A percentile compares a stretch with the other conserved stretches of the same genome.
These are phyloP conservation scores for Xenoacremonium recifei DNA, from an alignment of 2,329 filamentous ascomycete genomes.

Conservation along the genomic window DNA sequence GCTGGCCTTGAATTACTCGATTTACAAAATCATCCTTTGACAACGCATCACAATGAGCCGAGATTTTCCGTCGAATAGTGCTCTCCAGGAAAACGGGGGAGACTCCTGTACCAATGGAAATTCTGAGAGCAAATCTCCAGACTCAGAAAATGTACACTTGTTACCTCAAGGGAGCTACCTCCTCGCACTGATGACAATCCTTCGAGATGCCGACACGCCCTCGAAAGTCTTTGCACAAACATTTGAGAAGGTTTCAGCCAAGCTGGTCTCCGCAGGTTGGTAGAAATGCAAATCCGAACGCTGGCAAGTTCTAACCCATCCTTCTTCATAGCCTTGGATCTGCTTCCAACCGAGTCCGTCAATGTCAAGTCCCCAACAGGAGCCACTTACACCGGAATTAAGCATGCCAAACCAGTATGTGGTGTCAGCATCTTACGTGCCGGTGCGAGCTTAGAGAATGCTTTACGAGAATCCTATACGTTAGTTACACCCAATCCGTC, in stretches of 20 bases:
- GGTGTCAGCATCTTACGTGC: constrained; percentile 32
- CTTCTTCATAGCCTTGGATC: constrained; percentile 8
- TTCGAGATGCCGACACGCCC: background rate
- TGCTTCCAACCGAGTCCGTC: constrained; percentile 6
- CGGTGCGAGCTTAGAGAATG: constrained; percentile 30
- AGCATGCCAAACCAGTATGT: constrained; percentile 19
- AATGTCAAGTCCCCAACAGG: constrained; percentile 14
- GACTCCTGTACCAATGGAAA: too few relatives aligned
- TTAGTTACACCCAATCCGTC: constrained; percentile 7
- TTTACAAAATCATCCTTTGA: too few relatives aligned
- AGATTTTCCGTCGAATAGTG: too few relatives aligned
- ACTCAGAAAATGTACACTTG: too few relatives aligned
- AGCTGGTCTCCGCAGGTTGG: background rate
- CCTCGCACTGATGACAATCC: background rate
- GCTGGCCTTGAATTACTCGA: too few relatives aligned
- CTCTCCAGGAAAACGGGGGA: too few relatives aligned
- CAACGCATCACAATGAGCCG: too few relatives aligned
- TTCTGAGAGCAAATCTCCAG: too few relatives aligned
- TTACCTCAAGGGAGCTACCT: background rate
- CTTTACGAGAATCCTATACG: constrained; percentile 26
- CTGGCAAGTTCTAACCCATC: constrained; percentile 1
- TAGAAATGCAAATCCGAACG: background rate
- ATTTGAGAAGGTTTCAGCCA: background rate
- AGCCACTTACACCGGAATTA: constrained; percentile 5
- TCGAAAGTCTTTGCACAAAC: background rate